Base-by-base conservation (phyloP, 768 basidiomycete genomes). In the Boletellus emodensis region DNA sequence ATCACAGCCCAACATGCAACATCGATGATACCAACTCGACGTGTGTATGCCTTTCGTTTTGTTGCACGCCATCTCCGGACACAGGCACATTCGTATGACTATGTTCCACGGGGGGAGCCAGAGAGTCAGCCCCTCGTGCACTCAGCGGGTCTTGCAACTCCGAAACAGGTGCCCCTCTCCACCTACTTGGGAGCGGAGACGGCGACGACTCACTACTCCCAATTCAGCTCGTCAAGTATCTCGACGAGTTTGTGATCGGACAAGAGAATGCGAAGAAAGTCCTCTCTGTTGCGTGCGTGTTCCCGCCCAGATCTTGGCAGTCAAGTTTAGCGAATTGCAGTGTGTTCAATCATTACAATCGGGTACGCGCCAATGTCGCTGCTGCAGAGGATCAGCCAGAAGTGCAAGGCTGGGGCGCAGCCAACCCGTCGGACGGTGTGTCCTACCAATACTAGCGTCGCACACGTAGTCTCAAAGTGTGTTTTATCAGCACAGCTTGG, bases 271-370 rank as follows among this genome's bases (percentile, higher is more conserved):
- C 94, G 3, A 98, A 98, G 80, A 92, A 93, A 64, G 85, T 90
- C 20, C 79, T 97, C 30, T 89, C 91, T 34, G 94, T 97, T 41
- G 94, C 94, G 92, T 93, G 70, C 65, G 91, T 81, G 38, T 41
- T 26, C 14, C 20, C 10, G n/a, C 26, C 26, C 12, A 24, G 40
- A 46, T 40, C 42, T 51, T 43, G 20, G 22, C 45, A n/a, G 50
- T 14, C 35, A 28, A 18, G 10, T 44, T 43, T 52, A 33, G 51
- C 33, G 37, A 36, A 44, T 17, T 39, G 1, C 62, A 95, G 93
- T 30, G 91, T 95, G 2, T 96, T 85, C 77, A 95, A 96, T 59
- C 94, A 96, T 68, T 96, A 94, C 65, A 93, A 88, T 62, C 88
- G 94, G 38, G 84, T 92, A 6, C 79, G 81, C 22, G 83, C 86